Evolutionary conservation across 306 rosid genomes (phyloP).

Genomic region (Erythrophleum fordii): DNA sequence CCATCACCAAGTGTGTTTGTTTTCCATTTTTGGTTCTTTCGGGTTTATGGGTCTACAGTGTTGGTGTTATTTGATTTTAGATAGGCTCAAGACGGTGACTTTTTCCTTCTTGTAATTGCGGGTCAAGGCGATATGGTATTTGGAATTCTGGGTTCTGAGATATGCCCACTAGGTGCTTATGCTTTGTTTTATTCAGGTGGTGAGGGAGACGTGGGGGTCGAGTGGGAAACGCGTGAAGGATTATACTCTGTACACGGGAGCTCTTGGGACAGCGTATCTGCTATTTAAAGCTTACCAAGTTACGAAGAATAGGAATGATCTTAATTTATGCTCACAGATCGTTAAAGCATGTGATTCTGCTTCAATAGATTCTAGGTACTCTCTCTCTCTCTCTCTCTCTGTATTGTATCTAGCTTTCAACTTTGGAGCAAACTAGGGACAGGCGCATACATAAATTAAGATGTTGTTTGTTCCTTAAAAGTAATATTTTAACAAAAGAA

Average conservation of each 20-base stretch:
- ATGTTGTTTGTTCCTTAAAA: not conserved
- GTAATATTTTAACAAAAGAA: not conserved
- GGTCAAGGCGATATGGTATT: constrained; percentile 12
- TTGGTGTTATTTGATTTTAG: constrained; percentile 17
- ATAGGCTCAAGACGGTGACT: constrained; percentile 34
- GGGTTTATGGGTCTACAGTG: constrained; percentile 2
- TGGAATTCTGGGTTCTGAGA: not conserved
- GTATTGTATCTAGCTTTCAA: not conserved
- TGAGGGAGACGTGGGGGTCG: constrained; percentile 74
- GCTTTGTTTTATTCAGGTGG: constrained; percentile 59
- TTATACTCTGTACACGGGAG: constrained; percentile 73
- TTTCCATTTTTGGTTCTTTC: not conserved
- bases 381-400: not conserved
- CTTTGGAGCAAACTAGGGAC: not conserved
- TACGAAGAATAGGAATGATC: constrained; percentile 64
- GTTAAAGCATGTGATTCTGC: constrained; percentile 77
- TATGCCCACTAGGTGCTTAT: constrained; percentile 29
- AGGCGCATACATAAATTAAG: not conserved
- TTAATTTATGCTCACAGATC: constrained; percentile 67
- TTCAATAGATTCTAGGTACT: constrained; percentile 67
- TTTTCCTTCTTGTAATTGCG: constrained; percentile 3
- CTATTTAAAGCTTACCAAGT: constrained; percentile 69
- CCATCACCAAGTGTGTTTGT: not conserved
- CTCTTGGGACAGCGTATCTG: constrained; percentile 77
- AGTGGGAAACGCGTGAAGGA: constrained; percentile 63